These are phyloP conservation scores for Fraxinus anomala DNA, from an alignment of 257 asterid species.

Conservation along the genomic window DNA sequence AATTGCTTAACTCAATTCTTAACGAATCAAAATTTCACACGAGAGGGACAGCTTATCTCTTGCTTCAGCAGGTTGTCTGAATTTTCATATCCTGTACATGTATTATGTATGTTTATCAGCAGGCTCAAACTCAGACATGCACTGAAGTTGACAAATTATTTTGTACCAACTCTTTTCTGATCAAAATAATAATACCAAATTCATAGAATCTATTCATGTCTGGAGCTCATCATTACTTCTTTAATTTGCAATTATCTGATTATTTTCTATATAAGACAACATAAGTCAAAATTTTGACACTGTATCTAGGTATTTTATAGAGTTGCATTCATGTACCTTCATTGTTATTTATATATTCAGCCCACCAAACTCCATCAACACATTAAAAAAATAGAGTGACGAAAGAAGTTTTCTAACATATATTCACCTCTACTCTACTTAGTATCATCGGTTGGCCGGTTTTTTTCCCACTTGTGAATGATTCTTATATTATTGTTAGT, in stretches of 20 bases:
- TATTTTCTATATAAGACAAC: background rate
- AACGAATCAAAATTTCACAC: background rate
- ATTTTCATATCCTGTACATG: background rate
- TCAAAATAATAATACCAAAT: background rate
- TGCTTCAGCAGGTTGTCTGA: background rate
- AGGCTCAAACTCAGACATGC: background rate
- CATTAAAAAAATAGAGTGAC: background rate
- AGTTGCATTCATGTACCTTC: slow-evolving; percentile 24
- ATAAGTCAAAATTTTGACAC: slow-evolving; percentile 23
- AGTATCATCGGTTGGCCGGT: background rate
- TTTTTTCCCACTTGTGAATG: too few relatives aligned
- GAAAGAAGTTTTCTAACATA: background rate
- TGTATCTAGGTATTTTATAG: slow-evolving; percentile 14
- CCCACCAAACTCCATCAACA: too few relatives aligned
- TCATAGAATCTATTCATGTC: slow-evolving; percentile 23
- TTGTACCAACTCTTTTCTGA: background rate
- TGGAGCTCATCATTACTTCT: background rate
- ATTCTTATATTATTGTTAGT: background rate
- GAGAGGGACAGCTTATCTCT: background rate
- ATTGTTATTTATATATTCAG: too few relatives aligned
- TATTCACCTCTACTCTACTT: background rate
- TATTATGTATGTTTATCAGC: background rate
- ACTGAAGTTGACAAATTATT: background rate
- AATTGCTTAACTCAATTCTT: too few relatives aligned
- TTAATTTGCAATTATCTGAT: background rate